Percentiles rank a stretch among this genome's conserved stretches.
Conservation (phyloP, 2,329 filamentous ascomycete species). For the Fusarium heterosporum region DNA sequence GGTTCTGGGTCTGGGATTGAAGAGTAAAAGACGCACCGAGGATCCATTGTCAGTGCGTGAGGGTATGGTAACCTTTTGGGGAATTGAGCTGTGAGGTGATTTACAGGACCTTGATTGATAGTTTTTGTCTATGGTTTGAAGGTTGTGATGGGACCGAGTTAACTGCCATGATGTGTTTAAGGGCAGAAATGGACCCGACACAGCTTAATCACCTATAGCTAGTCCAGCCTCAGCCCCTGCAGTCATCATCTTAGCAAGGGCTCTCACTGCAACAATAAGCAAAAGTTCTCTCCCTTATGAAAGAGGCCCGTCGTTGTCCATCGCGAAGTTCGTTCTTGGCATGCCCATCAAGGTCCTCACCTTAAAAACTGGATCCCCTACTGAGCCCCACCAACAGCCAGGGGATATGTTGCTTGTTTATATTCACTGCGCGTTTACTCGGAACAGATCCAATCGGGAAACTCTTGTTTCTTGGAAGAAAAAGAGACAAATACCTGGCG, state of each 20-base stretch:
- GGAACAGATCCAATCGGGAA: constrained; percentile 14
- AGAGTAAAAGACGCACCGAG: constrained; percentile 1
- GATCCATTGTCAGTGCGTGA: constrained; percentile 11
- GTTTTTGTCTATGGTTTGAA: not conserved
- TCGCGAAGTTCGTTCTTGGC: constrained; percentile 36
- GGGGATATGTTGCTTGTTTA: not conserved
- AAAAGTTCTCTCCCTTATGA: not conserved
- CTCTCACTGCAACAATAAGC: not conserved
- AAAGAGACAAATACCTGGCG: not conserved
- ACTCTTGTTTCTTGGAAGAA: not conserved
- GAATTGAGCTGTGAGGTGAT: not conserved
- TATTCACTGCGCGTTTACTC: constrained; percentile 3
- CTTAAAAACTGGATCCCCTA: constrained; percentile 33
- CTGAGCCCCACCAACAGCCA: constrained; percentile 7
- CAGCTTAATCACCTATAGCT: not conserved
- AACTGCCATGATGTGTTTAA: not conserved
- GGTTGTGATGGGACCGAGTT: not conserved
- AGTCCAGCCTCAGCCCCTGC: not conserved
- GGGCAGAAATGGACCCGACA: not conserved
- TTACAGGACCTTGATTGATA: not conserved
- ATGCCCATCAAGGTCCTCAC: constrained; percentile 45
- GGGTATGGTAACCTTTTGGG: constrained; percentile 6
- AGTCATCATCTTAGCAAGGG: not conserved
- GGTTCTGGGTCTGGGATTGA: constrained; percentile 2
- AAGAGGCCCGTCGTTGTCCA: not conserved